Evolutionary conservation across 1,284 basidiomycete species (phyloP).

Genomic region (Butyriboletus regius): DNA sequence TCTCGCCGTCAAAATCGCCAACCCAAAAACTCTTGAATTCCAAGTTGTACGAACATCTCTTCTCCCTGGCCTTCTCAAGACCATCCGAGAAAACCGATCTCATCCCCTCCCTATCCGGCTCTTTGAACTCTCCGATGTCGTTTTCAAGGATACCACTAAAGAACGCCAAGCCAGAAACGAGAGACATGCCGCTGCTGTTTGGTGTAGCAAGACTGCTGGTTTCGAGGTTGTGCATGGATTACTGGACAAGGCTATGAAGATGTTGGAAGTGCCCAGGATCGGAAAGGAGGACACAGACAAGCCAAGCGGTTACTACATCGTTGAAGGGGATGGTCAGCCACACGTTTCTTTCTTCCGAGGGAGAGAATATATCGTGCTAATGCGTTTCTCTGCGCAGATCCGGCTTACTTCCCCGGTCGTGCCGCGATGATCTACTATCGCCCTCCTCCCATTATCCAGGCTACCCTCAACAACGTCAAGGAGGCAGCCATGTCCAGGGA

Average conservation of each 20-base stretch:
- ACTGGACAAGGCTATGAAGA: conserved; percentile 89
- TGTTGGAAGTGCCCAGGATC: conserved; percentile 83
- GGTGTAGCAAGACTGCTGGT: conserved; percentile 92
- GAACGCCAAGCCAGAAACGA: conserved; percentile 86
- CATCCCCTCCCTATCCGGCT: conserved; percentile 87
- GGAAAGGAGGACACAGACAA: conserved; percentile 49
- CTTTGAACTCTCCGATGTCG: conserved; percentile 92
- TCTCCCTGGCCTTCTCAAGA: conserved; percentile 92
- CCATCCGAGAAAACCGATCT: conserved; percentile 90
- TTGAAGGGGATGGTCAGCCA: conserved; percentile 67
- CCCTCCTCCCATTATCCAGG: conserved; percentile 35
- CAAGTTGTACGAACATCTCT: conserved; percentile 95
- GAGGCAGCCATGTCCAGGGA: conserved; percentile 39
- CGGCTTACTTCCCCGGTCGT: conserved; percentile 90
- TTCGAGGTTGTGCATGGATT: conserved; percentile 96
- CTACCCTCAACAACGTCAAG: conserved; percentile 16
- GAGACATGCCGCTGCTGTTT: conserved; percentile 81
- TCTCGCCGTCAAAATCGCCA: conserved; percentile 83
- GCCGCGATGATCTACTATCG: conserved; percentile 88
- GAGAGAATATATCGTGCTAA: conserved; percentile 4
- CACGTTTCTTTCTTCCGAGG: not conserved
- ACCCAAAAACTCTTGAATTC: conserved; percentile 96
- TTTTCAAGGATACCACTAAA: conserved; percentile 71
- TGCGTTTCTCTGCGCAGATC: conserved; percentile 45
- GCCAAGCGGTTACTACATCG: conserved; percentile 83